phyloP scores from a whole-genome alignment of 2,329 filamentous ascomycete genomes.

The Colletotrichum shisoi region DNA sequence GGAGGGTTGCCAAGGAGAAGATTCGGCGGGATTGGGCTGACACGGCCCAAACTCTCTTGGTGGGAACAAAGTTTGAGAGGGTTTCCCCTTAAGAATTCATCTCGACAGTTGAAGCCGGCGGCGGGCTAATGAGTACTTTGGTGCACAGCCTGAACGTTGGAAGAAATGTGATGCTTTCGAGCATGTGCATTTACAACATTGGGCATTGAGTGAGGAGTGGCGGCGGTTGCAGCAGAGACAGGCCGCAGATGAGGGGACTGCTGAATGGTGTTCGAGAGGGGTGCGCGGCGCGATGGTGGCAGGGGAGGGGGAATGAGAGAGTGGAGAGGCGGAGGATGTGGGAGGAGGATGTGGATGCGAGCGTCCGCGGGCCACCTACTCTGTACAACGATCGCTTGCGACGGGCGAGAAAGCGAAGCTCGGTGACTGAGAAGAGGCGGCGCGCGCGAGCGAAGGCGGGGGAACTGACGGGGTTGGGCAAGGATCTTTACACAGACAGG shows the following conservation, averaged over 20 bases:
- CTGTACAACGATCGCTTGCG: conserved; percentile 18
- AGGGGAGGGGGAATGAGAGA: conserved; percentile 7
- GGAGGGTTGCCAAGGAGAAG: conserved; percentile 29
- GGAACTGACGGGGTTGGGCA: background rate
- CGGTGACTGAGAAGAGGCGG: background rate
- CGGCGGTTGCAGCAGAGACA: conserved; percentile 12
- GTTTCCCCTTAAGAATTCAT: conserved; percentile 28
- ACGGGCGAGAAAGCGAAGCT: conserved; percentile 2
- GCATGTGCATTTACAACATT: background rate
- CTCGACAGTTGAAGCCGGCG: background rate
- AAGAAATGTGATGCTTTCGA: background rate
- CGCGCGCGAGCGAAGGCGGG: background rate
- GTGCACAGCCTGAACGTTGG: background rate
- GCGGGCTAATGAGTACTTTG: background rate
- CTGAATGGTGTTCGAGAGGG: conserved; percentile 8
- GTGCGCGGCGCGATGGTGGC: conserved; percentile 9
- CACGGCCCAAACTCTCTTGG: conserved; percentile 38
- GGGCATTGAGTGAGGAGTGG: background rate
- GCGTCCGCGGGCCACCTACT: conserved; percentile 16
- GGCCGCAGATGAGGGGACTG: background rate
- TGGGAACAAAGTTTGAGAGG: conserved; percentile 30
- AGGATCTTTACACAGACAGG: background rate
- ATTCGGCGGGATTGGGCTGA: conserved; percentile 38
- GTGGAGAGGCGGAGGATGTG: conserved; percentile 13
- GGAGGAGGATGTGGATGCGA: conserved; percentile 25